Evolutionary conservation across 1,284 basidiomycete genomes (phyloP), one percentile per base, ranked within the genome.

Genomic region (Sanguinoderma infundibulare): DNA sequence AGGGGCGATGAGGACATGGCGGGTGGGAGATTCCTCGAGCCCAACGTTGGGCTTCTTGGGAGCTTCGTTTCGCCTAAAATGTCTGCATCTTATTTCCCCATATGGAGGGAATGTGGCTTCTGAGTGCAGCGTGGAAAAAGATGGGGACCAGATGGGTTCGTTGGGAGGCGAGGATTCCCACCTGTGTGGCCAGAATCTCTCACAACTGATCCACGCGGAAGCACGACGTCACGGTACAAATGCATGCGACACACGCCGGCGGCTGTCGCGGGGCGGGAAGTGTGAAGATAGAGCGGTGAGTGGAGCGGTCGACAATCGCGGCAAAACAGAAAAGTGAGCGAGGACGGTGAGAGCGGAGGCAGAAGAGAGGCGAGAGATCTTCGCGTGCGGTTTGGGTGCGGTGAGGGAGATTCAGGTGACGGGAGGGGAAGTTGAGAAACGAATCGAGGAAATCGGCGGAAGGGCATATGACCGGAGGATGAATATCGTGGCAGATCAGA

Each of bases 171-270:
- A 15, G 26, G 9, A 51, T 20, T 24, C 46, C 56, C 22, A 32
- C 46, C 20, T 26, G 28, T 17, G 46, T 24, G 28, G 24, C 17
- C n/a, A 14, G 4, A 34, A 20, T 35, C 39, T 62, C 58, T 51
- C 61, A 62, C 63, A 62, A 54, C 32, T 55, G 64, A 65, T 65
- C 50, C 64, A 65, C 61, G 61, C 59, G 59, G 61, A 62, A 61
- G 56, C 53, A 58, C 34, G 55, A 61, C 61, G 61, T 63, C 61
- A 59, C 47, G 47, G 53, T 22, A 57, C 58, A 55, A 46, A 49
- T 57, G 53, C 36, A 62, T 62, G 53, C 26, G 53, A 60, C 44
- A 59, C 50, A 40, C 39, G 42, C 58, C 58, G 60, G 55, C 58
- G 47, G 58, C 38, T 30, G 40, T 60, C 56, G 60, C 20, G 53